Evolutionary conservation across 2,329 filamentous ascomycete genomes (phyloP), one percentile per base, ranked within the genome.

Genomic region (Calonectria pseudoreteaudii): DNA sequence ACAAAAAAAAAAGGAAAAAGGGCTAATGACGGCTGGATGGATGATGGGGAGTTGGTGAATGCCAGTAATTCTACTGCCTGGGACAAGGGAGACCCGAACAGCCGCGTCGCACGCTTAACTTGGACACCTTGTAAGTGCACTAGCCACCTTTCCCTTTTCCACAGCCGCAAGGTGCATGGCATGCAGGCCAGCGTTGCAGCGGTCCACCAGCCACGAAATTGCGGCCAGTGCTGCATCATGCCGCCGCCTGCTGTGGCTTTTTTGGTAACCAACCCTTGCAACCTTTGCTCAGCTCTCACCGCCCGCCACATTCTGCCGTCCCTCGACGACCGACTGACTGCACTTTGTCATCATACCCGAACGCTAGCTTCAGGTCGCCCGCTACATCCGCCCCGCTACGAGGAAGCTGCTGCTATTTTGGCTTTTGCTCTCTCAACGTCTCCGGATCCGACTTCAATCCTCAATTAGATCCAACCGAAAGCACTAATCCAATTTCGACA

Each of bases 1-100:
- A 66, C 18, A 47, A 23, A 66, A 16, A 28, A 66, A 31, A 14
- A 16, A 23, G 30, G 26, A 47, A 64, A 47, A 36, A 66, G 16
- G 30, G 41, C 23, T n/a, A 49, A 13, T 14, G 41, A 44, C 4
- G 67, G 53, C 31, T 52, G 30, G 67, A 52, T 70, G 62, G 67
- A 52, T 70, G 62, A 76, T 68, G 74, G 65, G 23, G 41, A 47
- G 44, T 47, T 47, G 44, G n/a, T 44, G 36, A 41, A 62, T 47
- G 36, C 28, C 31, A 26, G n/a, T 41, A 60, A 60, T 60, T 60
- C 56, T 26, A 60, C 56, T 60, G 56, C 56, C 56, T 60, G 14
- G 56, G 56, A 60, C 36, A 38, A 60, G 56, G 56, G 56, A 60
- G 56, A 47, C 44, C 41, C 30, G 52, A 26, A 36, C 36, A 10